Evolutionary conservation across 2,329 filamentous ascomycete species (phyloP).

Genomic region (Sarocladiaceae sp.): DNA sequence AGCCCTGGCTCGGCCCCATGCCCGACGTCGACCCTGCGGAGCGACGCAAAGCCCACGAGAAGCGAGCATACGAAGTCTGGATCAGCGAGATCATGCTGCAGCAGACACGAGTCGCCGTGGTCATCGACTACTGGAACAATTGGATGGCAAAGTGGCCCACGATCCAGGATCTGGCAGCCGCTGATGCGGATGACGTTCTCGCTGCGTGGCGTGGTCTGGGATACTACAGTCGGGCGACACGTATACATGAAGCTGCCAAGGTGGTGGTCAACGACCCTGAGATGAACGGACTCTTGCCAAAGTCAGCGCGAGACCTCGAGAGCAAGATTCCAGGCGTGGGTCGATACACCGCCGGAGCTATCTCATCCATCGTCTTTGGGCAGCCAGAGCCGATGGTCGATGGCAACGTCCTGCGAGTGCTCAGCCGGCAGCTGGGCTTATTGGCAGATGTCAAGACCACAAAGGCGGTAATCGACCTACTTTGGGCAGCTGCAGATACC

Average conservation of each 20-base stretch:
- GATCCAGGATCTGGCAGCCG: slow-evolving; percentile 47
- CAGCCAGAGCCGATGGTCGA: slow-evolving; percentile 54
- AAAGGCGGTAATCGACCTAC: slow-evolving; percentile 41
- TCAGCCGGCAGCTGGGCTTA: slow-evolving; percentile 54
- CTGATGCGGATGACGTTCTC: slow-evolving; percentile 49
- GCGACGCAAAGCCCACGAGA: slow-evolving; percentile 39
- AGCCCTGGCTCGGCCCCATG: slow-evolving; percentile 45
- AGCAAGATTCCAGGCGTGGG: slow-evolving; percentile 53
- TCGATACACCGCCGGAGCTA: slow-evolving; percentile 56
- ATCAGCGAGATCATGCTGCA: slow-evolving; percentile 63
- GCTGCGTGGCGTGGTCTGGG: slow-evolving; percentile 55
- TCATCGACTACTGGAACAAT: slow-evolving; percentile 56
- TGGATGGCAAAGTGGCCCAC: slow-evolving; percentile 59
- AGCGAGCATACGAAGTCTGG: slow-evolving; percentile 59
- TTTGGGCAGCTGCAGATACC: slow-evolving; percentile 53
- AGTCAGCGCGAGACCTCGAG: slow-evolving; percentile 37
- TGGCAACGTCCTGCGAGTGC: slow-evolving; percentile 55
- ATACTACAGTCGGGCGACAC: slow-evolving; percentile 58
- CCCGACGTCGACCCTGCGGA: slow-evolving; percentile 20
- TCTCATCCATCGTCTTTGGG: slow-evolving; percentile 57
- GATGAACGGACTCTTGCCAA: slow-evolving; percentile 44
- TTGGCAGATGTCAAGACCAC: slow-evolving; percentile 51
- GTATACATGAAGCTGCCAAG: slow-evolving; percentile 51
- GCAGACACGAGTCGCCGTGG: slow-evolving; percentile 56
- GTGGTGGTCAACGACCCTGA: slow-evolving; percentile 36